Conservation (phyloP, 192 early-diverging fungal species). For the Backusella psychrophila region DNA sequence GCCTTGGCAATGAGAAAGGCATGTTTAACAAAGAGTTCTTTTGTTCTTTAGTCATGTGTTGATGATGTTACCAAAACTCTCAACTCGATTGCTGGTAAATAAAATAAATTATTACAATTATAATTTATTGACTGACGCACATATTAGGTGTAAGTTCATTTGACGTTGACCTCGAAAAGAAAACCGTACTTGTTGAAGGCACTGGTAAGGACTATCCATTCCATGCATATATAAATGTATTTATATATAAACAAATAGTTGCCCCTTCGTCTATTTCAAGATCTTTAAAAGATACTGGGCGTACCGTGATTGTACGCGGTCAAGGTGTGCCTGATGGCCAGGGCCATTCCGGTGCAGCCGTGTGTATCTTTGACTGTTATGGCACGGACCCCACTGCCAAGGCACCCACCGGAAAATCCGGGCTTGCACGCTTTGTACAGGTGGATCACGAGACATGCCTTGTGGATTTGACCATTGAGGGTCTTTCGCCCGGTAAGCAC, state of each 20-base stretch:
- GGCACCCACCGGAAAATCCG: constrained; percentile 35
- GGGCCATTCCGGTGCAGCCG: constrained; percentile 76
- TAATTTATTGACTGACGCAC: not conserved
- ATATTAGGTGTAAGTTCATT: constrained; percentile 57
- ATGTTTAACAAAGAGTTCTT: not conserved
- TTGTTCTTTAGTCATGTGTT: constrained; percentile 54
- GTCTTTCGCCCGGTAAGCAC: constrained; percentile 60
- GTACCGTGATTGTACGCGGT: constrained; percentile 75
- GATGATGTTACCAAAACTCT: constrained; percentile 63
- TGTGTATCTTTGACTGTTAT: constrained; percentile 83
- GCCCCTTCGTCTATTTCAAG: constrained; percentile 64
- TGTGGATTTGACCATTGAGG: constrained; percentile 79
- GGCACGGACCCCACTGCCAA: constrained; percentile 23
- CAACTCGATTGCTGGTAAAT: constrained; percentile 36
- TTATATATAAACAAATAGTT: constrained; percentile 28
- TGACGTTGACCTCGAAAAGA: constrained; percentile 63
- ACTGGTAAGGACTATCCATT: constrained; percentile 36
- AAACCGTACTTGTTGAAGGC: constrained; percentile 77
- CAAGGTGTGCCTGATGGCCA: constrained; percentile 59
- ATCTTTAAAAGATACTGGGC: constrained; percentile 69
- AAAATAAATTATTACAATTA: no score
- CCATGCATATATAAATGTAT: not conserved
- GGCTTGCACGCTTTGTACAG: constrained; percentile 82
- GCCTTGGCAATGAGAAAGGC: not conserved
- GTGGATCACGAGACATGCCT: constrained; percentile 66